Percentiles rank a stretch among this genome's conserved stretches.
Evolutionary conservation across 371 early-diverging fungal species (phyloP).

Genomic region (Mortierella sp.): DNA sequence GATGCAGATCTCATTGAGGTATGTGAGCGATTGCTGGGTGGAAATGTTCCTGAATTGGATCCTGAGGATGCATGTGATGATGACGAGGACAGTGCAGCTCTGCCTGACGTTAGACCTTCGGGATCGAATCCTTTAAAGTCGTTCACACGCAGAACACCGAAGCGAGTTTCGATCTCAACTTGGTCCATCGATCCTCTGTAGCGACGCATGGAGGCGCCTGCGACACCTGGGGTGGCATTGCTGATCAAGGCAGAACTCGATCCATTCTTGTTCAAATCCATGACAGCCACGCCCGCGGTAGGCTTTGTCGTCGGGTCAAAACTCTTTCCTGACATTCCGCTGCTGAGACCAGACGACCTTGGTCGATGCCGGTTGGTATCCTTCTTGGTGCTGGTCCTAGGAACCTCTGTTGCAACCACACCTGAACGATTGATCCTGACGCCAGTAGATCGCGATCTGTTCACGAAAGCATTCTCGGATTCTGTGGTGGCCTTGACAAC

Average conservation of each 20-base stretch:
- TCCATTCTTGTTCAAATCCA: slow-evolving; percentile 25
- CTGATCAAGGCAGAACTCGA: slow-evolving; percentile 23
- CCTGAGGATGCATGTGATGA: no score
- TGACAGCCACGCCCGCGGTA: neutral
- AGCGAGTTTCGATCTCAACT: slow-evolving; percentile 34
- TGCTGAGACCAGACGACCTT: neutral
- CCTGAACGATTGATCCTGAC: neutral
- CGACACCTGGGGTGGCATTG: slow-evolving; percentile 14
- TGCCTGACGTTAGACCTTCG: neutral
- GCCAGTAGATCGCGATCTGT: neutral
- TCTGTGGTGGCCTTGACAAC: neutral
- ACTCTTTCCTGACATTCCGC: neutral
- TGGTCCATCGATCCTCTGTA: slow-evolving; percentile 7
- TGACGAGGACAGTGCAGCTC: no score
- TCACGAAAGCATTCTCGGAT: neutral
- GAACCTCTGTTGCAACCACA: no score
- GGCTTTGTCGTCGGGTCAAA: neutral
- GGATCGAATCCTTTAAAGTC: slow-evolving; percentile 25
- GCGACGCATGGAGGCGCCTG: neutral
- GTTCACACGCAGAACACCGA: slow-evolving; percentile 20
- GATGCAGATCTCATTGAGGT: neutral
- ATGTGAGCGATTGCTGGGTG: no score
- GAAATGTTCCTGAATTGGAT: no score
- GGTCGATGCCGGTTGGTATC: no score
- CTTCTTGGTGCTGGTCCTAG: no score